phyloP scores from a whole-genome alignment of 2,329 filamentous ascomycete genomes.

The Boeremia lycopersici region DNA sequence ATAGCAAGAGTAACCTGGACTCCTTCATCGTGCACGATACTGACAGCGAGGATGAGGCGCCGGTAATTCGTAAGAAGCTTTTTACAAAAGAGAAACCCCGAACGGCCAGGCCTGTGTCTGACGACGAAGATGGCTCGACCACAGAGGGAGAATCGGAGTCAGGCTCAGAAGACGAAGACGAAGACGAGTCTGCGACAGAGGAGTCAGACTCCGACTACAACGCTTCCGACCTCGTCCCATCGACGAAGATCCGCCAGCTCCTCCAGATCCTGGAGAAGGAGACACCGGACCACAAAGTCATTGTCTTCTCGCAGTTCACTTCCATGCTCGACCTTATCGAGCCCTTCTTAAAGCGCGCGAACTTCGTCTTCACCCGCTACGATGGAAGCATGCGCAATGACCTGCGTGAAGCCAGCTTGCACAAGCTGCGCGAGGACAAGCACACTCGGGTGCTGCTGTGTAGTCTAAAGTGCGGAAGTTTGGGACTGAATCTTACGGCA shows the following conservation, averaged over 20 bases:
- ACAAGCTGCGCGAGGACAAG: slow-evolving; percentile 74
- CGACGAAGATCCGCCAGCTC: slow-evolving; percentile 90
- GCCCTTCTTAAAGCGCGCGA: slow-evolving; percentile 78
- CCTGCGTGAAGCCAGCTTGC: slow-evolving; percentile 82
- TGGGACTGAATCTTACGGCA: slow-evolving; percentile 93
- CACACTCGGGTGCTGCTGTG: slow-evolving; percentile 84
- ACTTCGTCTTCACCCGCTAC: slow-evolving; percentile 84
- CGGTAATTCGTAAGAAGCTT: slow-evolving; percentile 33
- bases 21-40: slow-evolving; percentile 48
- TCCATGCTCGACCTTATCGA: slow-evolving; percentile 97
- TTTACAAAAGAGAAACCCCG: slow-evolving; percentile 50
- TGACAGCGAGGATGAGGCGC: slow-evolving; percentile 48
- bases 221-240: slow-evolving; percentile 63
- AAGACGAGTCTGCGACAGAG: slow-evolving; percentile 51
- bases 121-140: slow-evolving; percentile 47
- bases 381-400: slow-evolving; percentile 97
- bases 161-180: slow-evolving; percentile 50
- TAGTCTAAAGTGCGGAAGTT: slow-evolving; percentile 88
- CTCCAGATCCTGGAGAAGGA: slow-evolving; percentile 81
- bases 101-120: slow-evolving; percentile 61
- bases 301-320: slow-evolving; percentile 98
- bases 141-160: slow-evolving; percentile 51
- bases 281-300: slow-evolving; percentile 86
- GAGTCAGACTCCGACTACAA: slow-evolving; percentile 48
- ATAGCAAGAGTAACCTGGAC: slow-evolving; percentile 45